Base-by-base conservation (phyloP, 2,329 filamentous ascomycete species). In the Monosporascus sp. region DNA sequence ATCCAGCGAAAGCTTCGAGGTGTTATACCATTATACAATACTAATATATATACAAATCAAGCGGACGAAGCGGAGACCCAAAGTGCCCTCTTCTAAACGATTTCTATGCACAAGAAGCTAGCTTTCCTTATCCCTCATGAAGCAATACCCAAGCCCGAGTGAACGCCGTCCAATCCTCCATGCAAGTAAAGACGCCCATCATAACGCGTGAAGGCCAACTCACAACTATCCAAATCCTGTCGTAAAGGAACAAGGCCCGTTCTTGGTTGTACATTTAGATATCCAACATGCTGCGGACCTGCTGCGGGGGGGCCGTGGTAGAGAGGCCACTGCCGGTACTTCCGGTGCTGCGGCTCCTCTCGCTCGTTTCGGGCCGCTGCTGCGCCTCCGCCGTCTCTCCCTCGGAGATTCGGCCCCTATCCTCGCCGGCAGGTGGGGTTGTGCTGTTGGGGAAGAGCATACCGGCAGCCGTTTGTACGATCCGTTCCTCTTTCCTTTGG, bases 231-330 rank as follows among this genome's bases (percentile, higher is more conserved):
- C 8, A 11, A 27, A 27, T 27, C 27, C 8, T 11, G 27, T 27
- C 27, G 27, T 3, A 27, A 27, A 27, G 14, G 27, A 31, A 31
- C 27, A 31, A 14, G 27, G 3, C 27, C 9, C 9, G 27, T 14
- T 31, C 27, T 31, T 31, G 27, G 27, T 9, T 5, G 2, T 14
- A 31, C 3, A 11, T 11, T 64, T 66, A 83, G 15, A 83, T 62
- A 60, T 84, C 81, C 59, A 84, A 58, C 81, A 84, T 84, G 62
- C 81, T 83, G 60, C 70, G 72, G 6, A 83, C 68, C 60, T 80
- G 74, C 62, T 81, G 78, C n/a, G 79, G 78, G 51, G 73, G 74
- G n/a, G 65, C 70, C 6, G 64, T 70, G 14, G 76, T 67, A 5
- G 78, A 81, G 46, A 72, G 65, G n/a, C 67, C 69, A 37, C 79